phyloP scores from a whole-genome alignment of 768 basidiomycete genomes.

The Trametes cinnabarina region DNA sequence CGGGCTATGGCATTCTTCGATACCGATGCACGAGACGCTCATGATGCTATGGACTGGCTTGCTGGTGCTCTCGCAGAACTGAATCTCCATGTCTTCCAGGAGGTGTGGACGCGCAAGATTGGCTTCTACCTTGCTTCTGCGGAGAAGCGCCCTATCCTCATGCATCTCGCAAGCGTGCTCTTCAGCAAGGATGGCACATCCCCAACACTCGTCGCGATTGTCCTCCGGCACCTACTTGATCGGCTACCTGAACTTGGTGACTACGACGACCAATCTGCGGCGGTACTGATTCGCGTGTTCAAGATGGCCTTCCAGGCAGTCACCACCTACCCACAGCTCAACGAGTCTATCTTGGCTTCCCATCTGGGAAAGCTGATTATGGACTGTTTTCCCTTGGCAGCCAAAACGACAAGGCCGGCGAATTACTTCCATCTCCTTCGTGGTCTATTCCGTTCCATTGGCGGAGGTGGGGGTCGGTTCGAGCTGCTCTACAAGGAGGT shows the following conservation, averaged over 20 bases:
- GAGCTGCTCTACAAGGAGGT: slow-evolving; percentile 96
- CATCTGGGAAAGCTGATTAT: slow-evolving; percentile 92
- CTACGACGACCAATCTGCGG: slow-evolving; percentile 76
- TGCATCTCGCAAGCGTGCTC: slow-evolving; percentile 82
- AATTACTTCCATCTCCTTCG: slow-evolving; percentile 92
- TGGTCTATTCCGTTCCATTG: slow-evolving; percentile 89
- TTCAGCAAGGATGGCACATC: slow-evolving; percentile 76
- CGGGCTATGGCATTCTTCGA: slow-evolving; percentile 78
- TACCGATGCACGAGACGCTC: slow-evolving; percentile 64
- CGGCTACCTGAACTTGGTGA: slow-evolving; percentile 82
- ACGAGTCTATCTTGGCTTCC: slow-evolving; percentile 91
- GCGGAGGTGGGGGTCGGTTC: slow-evolving; percentile 88
- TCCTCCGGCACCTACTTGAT: slow-evolving; percentile 82
- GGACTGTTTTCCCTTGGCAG: slow-evolving; percentile 93
- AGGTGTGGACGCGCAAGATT: slow-evolving; percentile 93
- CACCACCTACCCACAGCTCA: slow-evolving; percentile 62
- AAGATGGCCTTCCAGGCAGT: slow-evolving; percentile 95
- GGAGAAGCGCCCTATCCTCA: slow-evolving; percentile 71
- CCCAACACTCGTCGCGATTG: slow-evolving; percentile 81
- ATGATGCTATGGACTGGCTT: slow-evolving; percentile 83
- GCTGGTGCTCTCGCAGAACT: slow-evolving; percentile 75
- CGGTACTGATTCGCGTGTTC: slow-evolving; percentile 86
- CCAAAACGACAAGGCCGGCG: slow-evolving; percentile 85
- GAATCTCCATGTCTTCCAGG: slow-evolving; percentile 90
- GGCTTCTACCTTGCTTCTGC: slow-evolving; percentile 84